Evolutionary conservation across 805 yeast genomes (phyloP).

Genomic region (Hanseniaspora clermontiae): DNA sequence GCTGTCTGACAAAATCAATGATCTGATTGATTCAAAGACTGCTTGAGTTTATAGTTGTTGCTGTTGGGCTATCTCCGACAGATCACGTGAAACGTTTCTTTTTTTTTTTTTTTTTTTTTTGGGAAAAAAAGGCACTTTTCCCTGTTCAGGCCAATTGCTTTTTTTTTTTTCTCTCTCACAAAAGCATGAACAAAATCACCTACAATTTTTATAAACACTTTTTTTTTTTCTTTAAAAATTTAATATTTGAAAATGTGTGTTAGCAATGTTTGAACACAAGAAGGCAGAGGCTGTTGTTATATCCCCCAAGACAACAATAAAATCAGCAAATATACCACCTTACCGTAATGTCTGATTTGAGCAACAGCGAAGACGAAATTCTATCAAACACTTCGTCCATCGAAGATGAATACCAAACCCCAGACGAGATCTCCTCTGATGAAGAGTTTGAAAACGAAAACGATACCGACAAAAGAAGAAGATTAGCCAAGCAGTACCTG

Average conservation of each 20-base stretch:
- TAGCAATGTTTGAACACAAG: too few species aligned
- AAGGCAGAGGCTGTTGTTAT: too few species aligned
- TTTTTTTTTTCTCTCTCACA: not conserved
- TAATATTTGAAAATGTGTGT: too few species aligned
- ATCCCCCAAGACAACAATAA: too few species aligned
- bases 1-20: constrained; percentile 43
- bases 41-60: constrained; percentile 5
- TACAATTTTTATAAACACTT: not conserved
- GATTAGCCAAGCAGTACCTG: constrained; percentile 85
- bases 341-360: not conserved
- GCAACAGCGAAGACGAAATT: constrained; percentile 13
- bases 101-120: not conserved
- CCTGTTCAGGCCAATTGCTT: not conserved
- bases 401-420: constrained; percentile 38
- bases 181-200: too few species aligned
- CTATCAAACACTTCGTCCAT: constrained; percentile 2
- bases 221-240: too few species aligned
- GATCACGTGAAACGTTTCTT: not conserved
- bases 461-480: constrained; percentile 86
- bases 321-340: constrained; percentile 29
- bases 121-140: too few species aligned
- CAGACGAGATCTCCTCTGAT: constrained; percentile 43
- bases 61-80: not conserved
- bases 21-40: constrained; percentile 36
- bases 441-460: constrained; percentile 65